These are phyloP conservation scores for Fusarium siculi DNA, from an alignment of 2,329 filamentous ascomycete genomes.

Conservation along the genomic window DNA sequence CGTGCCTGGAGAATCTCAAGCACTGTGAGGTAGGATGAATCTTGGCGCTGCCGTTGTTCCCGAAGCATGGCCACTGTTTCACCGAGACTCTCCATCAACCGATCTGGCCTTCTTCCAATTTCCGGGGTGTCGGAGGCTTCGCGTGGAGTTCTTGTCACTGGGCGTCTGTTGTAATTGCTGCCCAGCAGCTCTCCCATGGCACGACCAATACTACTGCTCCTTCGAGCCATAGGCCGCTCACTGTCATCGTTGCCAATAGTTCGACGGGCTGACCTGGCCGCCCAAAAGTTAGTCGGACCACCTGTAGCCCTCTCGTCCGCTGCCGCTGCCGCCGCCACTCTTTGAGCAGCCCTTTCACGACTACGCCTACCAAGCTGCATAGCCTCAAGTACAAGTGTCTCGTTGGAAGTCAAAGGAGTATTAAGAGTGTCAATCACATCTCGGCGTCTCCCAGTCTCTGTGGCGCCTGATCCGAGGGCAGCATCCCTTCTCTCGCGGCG, in stretches of 20 bases:
- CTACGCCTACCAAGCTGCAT: conserved; percentile 64
- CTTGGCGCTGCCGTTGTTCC: conserved; percentile 51
- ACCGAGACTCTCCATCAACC: conserved; percentile 49
- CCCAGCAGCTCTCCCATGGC: conserved; percentile 53
- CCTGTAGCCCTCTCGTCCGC: conserved; percentile 30
- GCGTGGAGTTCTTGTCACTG: conserved; percentile 48
- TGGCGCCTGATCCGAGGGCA: conserved; percentile 1
- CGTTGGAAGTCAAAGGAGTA: conserved; percentile 62
- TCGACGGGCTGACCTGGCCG: conserved; percentile 25
- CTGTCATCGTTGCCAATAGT: conserved; percentile 39
- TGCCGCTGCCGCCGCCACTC: conserved; percentile 28
- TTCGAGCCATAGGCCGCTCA: conserved; percentile 48
- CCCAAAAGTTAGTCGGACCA: conserved; percentile 18
- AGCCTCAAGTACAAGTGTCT: conserved; percentile 67
- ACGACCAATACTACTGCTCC: conserved; percentile 51
- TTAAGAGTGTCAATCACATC: conserved; percentile 58
- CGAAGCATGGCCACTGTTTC: conserved; percentile 52
- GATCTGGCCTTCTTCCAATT: conserved; percentile 43
- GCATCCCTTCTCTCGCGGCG: conserved; percentile 54
- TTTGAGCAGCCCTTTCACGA: conserved; percentile 54
- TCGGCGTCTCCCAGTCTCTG: conserved; percentile 38
- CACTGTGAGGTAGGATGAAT: conserved; percentile 51
- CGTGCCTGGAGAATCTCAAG: conserved; percentile 52
- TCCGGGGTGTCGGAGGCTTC: conserved; percentile 41
- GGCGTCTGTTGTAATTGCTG: conserved; percentile 49